Percentiles rank a stretch among this genome's conserved stretches.
These are phyloP conservation scores for Daldinia eschscholtzii DNA, from an alignment of 2,329 filamentous ascomycete species.

Conservation along the genomic window DNA sequence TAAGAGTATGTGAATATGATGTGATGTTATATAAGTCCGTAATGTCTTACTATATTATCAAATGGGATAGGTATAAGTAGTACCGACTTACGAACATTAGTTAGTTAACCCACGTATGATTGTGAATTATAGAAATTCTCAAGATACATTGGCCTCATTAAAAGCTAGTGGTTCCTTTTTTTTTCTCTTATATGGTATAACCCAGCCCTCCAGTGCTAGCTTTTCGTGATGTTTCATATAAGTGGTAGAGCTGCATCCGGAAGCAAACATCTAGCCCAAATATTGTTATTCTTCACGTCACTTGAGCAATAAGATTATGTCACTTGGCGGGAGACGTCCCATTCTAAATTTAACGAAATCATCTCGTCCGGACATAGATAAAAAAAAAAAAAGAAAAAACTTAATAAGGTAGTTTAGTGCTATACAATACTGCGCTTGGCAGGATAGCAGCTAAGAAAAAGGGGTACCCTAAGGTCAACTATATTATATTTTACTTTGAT, in stretches of 20 bases:
- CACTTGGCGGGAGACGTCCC: background rate
- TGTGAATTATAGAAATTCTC: background rate
- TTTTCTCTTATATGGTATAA: background rate
- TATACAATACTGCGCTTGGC: background rate
- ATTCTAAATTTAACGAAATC: background rate
- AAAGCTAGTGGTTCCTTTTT: background rate
- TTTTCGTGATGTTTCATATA: background rate
- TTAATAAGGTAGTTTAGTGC: too few relatives aligned
- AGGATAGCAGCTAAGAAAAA: background rate
- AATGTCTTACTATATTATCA: background rate
- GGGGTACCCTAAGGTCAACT: background rate
- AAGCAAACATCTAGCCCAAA: background rate
- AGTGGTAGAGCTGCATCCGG: background rate
- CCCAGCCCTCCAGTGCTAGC: background rate
- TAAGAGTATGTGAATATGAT: too few relatives aligned
- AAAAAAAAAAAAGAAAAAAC: too few relatives aligned
- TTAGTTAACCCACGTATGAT: too few relatives aligned
- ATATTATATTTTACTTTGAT: background rate
- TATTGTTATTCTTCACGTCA: background rate
- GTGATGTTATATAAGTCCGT: background rate
- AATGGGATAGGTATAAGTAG: background rate
- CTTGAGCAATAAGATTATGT: too few relatives aligned
- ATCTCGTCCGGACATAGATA: too few relatives aligned
- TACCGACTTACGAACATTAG: too few relatives aligned
- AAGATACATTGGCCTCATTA: background rate